These are phyloP conservation scores for Colletotrichum costaricense DNA, from an alignment of 2,329 filamentous ascomycete species.

Conservation along the genomic window DNA sequence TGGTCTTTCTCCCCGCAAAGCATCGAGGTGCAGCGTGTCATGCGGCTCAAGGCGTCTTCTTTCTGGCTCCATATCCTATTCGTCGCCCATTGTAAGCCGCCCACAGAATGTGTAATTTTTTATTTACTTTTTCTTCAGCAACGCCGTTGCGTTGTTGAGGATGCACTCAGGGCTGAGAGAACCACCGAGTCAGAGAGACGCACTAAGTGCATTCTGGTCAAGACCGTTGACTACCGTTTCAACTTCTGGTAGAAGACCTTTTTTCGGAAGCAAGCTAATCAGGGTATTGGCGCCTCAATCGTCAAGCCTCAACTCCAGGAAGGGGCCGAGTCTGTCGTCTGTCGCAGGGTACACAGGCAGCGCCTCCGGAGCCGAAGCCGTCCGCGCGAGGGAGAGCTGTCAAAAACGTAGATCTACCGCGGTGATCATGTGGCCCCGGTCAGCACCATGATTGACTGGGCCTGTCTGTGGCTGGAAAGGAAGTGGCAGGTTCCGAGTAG, in stretches of 20 bases:
- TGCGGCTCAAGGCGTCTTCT: slow-evolving; percentile 8
- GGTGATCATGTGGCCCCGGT: slow-evolving; percentile 30
- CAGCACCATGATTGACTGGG: slow-evolving; percentile 28
- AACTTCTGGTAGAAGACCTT: slow-evolving; percentile 28
- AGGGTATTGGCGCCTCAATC: slow-evolving; percentile 6
- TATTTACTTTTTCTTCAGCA: slow-evolving; percentile 10
- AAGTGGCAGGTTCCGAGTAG: slow-evolving; percentile 36
- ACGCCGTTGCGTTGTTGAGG: background rate
- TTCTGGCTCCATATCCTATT: background rate
- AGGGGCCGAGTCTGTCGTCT: slow-evolving; percentile 21
- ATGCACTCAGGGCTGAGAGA: slow-evolving; percentile 6
- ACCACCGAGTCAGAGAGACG: slow-evolving; percentile 23
- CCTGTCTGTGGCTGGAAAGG: slow-evolving; percentile 32
- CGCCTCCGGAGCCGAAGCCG: slow-evolving; percentile 31
- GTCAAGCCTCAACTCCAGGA: slow-evolving; percentile 33
- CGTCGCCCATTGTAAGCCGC: slow-evolving; percentile 5
- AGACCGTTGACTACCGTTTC: slow-evolving; percentile 32
- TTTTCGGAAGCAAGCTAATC: slow-evolving; percentile 24
- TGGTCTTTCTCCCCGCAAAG: slow-evolving; percentile 21
- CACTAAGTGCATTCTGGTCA: slow-evolving; percentile 10
- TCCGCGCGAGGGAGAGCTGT: slow-evolving; percentile 33
- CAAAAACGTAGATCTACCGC: slow-evolving; percentile 36
- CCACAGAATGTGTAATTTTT: background rate
- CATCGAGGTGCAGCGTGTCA: slow-evolving; percentile 22
- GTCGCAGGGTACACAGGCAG: slow-evolving; percentile 22